Conservation (phyloP, 345 rosid species). For the Eucalyptus sp. region DNA sequence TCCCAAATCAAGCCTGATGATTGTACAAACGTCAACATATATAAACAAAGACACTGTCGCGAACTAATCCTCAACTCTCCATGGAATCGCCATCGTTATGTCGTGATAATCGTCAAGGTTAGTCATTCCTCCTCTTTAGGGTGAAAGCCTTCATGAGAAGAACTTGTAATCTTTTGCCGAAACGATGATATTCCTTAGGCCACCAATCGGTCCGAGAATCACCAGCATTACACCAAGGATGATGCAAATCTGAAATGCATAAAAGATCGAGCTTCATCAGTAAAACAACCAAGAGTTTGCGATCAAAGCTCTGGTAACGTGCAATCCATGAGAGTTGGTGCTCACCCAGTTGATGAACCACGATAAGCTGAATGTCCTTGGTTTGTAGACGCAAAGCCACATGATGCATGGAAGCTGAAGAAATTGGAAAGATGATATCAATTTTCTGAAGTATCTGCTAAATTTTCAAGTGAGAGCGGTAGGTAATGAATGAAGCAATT, state of each 20-base stretch:
- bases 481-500: background rate
- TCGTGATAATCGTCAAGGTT: background rate
- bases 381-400: slow-evolving; percentile 65
- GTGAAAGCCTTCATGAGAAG: slow-evolving; percentile 19
- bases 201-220: slow-evolving; percentile 62
- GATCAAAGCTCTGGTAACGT: background rate
- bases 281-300: background rate
- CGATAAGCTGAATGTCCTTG: slow-evolving; percentile 43
- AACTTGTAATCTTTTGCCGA: slow-evolving; percentile 35
- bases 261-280: background rate
- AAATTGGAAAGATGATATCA: background rate
- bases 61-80: background rate
- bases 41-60: background rate
- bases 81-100: background rate
- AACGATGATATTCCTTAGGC: slow-evolving; percentile 41
- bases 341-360: slow-evolving; percentile 72
- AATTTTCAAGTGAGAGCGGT: background rate
- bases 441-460: background rate
- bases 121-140: background rate
- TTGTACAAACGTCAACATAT: background rate
- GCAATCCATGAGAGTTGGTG: background rate
- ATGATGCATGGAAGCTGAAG: slow-evolving; percentile 67
- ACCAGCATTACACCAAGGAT: slow-evolving; percentile 34
- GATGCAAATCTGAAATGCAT: slow-evolving; percentile 45
- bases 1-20: background rate